Percentiles rank a stretch among this genome's conserved stretches.
Evolutionary conservation across 345 rosid genomes (phyloP).

Genomic region (Kernera saxatilis): DNA sequence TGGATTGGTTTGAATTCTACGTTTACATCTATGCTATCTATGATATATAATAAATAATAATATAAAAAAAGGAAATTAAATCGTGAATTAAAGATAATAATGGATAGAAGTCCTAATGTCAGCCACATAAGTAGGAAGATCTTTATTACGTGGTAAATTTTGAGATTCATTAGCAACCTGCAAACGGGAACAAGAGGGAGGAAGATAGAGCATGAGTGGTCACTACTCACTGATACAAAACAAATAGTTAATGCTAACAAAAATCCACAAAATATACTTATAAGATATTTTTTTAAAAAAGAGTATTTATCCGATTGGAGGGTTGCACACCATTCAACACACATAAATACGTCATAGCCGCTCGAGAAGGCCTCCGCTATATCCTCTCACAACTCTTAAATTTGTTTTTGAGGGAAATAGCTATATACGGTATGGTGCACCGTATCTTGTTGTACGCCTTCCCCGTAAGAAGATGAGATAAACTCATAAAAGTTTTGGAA

Average conservation of each 20-base stretch:
- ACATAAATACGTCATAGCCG: conserved; percentile 27
- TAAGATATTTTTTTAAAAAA: neutral
- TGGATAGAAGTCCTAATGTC: neutral
- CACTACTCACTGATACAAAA: neutral
- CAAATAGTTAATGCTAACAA: conserved; percentile 5
- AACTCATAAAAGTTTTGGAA: neutral
- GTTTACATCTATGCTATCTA: conserved; percentile 1
- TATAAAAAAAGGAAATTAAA: neutral
- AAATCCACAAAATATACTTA: neutral
- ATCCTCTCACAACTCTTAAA: neutral
- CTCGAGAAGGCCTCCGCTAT: neutral
- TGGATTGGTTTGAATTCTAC: conserved; percentile 24
- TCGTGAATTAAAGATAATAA: neutral
- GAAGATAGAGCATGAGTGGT: conserved; percentile 33
- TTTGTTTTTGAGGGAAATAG: neutral
- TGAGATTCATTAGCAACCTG: conserved; percentile 2
- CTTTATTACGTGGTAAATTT: neutral
- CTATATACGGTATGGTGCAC: neutral
- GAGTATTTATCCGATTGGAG: conserved; percentile 22
- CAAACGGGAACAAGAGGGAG: neutral
- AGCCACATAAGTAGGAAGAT: neutral
- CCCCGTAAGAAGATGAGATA: neutral
- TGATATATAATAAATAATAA: neutral
- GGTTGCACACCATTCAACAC: conserved; percentile 31
- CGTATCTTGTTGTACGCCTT: neutral